These are phyloP conservation scores for Suillus alpinus DNA, from an alignment of 768 basidiomycete genomes.

Conservation along the genomic window DNA sequence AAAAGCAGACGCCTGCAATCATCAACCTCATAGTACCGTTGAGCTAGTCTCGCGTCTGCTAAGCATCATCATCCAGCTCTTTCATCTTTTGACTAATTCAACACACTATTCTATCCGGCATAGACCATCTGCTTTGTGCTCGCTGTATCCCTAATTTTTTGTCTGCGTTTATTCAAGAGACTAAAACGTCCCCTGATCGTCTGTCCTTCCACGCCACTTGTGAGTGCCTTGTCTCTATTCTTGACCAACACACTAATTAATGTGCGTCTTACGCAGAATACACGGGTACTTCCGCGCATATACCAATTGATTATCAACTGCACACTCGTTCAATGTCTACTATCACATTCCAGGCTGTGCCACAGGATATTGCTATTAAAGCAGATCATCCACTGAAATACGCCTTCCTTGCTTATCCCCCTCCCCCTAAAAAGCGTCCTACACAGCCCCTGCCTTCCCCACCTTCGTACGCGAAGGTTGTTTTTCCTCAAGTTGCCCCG, in stretches of 20 bases:
- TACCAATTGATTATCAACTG: background rate
- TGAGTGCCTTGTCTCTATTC: conserved; percentile 1
- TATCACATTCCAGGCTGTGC: conserved; percentile 6
- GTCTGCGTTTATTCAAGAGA: background rate
- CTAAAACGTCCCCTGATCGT: background rate
- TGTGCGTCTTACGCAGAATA: conserved; percentile 6
- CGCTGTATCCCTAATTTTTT: conserved; percentile 5
- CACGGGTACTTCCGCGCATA: conserved; percentile 8
- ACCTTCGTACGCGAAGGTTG: background rate
- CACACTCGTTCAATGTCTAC: conserved; percentile 9
- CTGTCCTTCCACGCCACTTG: background rate
- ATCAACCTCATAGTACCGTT: conserved; percentile 1
- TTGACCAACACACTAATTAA: background rate
- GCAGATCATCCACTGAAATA: conserved; percentile 24
- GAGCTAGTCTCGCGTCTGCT: conserved; percentile 21
- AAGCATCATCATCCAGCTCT: background rate
- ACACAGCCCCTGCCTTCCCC: conserved; percentile 27
- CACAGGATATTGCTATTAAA: conserved; percentile 16
- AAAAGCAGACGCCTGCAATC: conserved; percentile 10
- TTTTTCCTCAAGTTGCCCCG: conserved; percentile 16
- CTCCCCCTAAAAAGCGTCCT: conserved; percentile 36
- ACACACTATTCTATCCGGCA: background rate
- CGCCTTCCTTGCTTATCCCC: conserved; percentile 42
- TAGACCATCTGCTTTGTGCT: background rate
- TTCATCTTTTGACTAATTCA: background rate